phyloP scores from a whole-genome alignment of 805 yeast genomes.

The Kluyveromyces starmeri region DNA sequence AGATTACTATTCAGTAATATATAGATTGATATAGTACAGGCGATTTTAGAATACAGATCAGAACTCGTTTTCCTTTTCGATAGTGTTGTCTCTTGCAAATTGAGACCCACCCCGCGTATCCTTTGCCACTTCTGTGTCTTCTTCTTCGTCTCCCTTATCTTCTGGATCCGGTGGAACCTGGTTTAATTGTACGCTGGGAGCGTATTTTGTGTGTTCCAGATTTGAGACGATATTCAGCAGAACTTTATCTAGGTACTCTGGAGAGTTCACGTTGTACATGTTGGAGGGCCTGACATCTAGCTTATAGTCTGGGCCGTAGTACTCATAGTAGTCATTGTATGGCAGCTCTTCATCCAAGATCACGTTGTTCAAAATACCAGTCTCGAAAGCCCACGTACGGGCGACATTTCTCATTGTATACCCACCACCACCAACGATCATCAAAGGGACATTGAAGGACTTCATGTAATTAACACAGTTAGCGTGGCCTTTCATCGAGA shows the following conservation, averaged over 20 bases:
- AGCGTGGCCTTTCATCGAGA: constrained; percentile 91
- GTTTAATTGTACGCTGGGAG: constrained; percentile 94
- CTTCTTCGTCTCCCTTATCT: constrained; percentile 79
- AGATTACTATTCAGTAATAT: no score
- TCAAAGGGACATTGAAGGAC: constrained; percentile 76
- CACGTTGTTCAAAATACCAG: constrained; percentile 65
- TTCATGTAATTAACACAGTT: constrained; percentile 87
- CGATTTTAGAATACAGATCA: no score
- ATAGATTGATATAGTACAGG: constrained; percentile 2
- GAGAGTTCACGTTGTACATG: constrained; percentile 93
- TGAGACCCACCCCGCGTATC: constrained; percentile 91
- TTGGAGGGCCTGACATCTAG: constrained; percentile 91
- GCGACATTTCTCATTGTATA: constrained; percentile 97
- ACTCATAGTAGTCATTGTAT: constrained; percentile 93
- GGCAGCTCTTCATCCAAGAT: constrained; percentile 65
- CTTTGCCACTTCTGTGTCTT: constrained; percentile 67
- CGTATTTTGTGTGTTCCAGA: constrained; percentile 83
- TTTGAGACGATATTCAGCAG: constrained; percentile 67
- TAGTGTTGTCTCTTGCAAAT: constrained; percentile 65
- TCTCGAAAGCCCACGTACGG: constrained; percentile 90
- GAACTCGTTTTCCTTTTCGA: constrained; percentile 69
- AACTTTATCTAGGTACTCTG: constrained; percentile 82
- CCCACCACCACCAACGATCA: constrained; percentile 98
- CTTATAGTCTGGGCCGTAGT: constrained; percentile 94
- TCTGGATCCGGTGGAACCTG: constrained; percentile 84